Evolutionary conservation across 192 early-diverging fungal genomes (phyloP), one percentile per base, ranked within the genome.

Genomic region (Mortierella alpina): DNA sequence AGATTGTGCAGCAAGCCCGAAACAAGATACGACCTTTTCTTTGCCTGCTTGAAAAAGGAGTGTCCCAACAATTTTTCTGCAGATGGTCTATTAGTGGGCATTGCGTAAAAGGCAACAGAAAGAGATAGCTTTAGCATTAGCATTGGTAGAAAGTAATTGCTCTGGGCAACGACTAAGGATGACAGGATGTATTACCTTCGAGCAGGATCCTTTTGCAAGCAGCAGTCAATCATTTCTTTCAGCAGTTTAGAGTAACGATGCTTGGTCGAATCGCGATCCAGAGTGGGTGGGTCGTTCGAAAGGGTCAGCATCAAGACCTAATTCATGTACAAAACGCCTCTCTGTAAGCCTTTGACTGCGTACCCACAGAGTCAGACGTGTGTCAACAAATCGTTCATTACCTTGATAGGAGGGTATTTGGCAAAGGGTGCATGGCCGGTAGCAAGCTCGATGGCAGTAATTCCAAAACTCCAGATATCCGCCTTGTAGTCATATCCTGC

Each of bases 401-500:
- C 93, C 88, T 96, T 96, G 56, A 96, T 72, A 8, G 95, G 94
- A 31, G 95, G 93, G 66, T 88, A 94, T 75, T 95, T 95, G 14
- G 95, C 94, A 77, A 94, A 95, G 10, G 95, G 95, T 14, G 95
- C 95, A 75, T 94, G 92, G 9, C 95, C 95, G 22, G 92, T 94
- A 7, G 95, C 93, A 13, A 96, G 73, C 72, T 96, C 95, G 51
- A 96, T 77, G 6, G 92, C 88, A 9, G 95, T 96, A 47, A 96
- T 96, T 44, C 95, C 95, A 85, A 96, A 96, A 69, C 90, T 92
- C 95, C 95, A 96, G 58, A 96, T 94, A 74, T 96, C 95, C 2
- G 95, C 95, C 75, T 95, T 95, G 75, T 91, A 95, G 73, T 95
- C 92, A 82, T 96, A 96, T 4, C 92, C 93, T 12, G 89, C 87